Conservation (phyloP, 2,329 filamentous ascomycete species). For the Magnaporthiopsis rhizophila region DNA sequence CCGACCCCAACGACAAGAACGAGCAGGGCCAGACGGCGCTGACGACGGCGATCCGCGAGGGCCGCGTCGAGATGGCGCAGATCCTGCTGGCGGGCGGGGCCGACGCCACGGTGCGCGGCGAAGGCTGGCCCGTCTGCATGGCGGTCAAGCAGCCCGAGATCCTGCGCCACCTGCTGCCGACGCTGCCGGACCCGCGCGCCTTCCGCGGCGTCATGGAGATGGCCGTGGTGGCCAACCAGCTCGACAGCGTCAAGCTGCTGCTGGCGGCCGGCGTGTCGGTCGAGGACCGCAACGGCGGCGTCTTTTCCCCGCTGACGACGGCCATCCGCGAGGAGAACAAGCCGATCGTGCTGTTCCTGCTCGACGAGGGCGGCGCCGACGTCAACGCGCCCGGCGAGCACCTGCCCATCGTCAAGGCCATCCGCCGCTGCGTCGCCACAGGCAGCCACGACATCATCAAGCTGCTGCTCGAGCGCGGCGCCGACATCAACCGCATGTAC, state of each 20-base stretch:
- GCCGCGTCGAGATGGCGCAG: slow-evolving; percentile 42
- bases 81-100: slow-evolving; percentile 27
- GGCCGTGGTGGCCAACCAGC: slow-evolving; percentile 44
- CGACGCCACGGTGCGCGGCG: slow-evolving; percentile 20
- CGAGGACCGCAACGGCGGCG: slow-evolving; percentile 64
- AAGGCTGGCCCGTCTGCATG: slow-evolving; percentile 59
- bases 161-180: slow-evolving; percentile 37
- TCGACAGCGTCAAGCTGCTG: slow-evolving; percentile 59
- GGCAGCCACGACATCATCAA: slow-evolving; percentile 53
- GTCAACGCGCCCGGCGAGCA: slow-evolving; percentile 52
- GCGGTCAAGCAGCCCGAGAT: slow-evolving; percentile 54
- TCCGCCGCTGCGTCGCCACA: slow-evolving; percentile 45
- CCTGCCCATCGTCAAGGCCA: slow-evolving; percentile 61
- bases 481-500: slow-evolving; percentile 61
- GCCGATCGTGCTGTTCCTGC: slow-evolving; percentile 44
- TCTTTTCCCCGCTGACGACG: slow-evolving; percentile 44
- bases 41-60: slow-evolving; percentile 18
- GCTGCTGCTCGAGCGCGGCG: slow-evolving; percentile 54
- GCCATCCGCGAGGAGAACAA: slow-evolving; percentile 30
- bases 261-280: slow-evolving; percentile 57
- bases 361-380: slow-evolving; percentile 16
- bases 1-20: slow-evolving; percentile 24
- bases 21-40: slow-evolving; percentile 23
- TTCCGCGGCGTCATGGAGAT: slow-evolving; percentile 21
- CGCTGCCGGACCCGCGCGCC: slow-evolving; percentile 45